Base-by-base conservation (phyloP, 306 rosid species). In the Rosa lucieae region DNA sequence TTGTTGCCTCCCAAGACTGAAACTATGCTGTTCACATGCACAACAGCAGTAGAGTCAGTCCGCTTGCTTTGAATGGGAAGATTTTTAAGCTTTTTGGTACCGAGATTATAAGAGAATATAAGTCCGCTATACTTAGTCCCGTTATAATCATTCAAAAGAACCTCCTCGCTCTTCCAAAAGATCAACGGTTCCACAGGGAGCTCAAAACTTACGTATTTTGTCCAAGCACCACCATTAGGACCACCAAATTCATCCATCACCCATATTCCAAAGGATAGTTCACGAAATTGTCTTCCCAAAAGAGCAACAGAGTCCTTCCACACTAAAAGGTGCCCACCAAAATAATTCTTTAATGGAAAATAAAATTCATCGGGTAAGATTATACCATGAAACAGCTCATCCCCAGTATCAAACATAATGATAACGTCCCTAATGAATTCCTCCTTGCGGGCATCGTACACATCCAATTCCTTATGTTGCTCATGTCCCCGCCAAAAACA, bases 401-500 rank as follows among this genome's bases (percentile, higher is more conserved):
- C 12, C 0, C 20, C 18, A 53, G 26, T 63, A 63, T 76, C 47
- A 12, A 76, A 47, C 18, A 37, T 46, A 47, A 76, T 66, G 46
- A 76, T 18, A 15, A 61, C 23, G 5, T 46, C 5, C 21, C 20
- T 48, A 5, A 2, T 3, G 21, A 12, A 23, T 11, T 5, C 26
- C 26, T 20, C 62, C 0, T 56, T 3, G 42, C 1, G 0, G 0
- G 4, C 0, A n/a, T 56, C 58, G 6, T 0, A 5, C 73, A 0
- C 0, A 0, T 11, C 53, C 48, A 18, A 3, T 69, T 46, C 56
- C 21, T 47, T 72, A 18, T 32, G 12, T 51, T 49, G 63, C 76
- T 72, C 76, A 15, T 3, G 14, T 37, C 47, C 46, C 62, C 3
- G 11, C 80, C 80, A 77, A 49, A 32, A 77, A 37, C 52, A 66